These are phyloP conservation scores for Saccharum spontaneum DNA, from an alignment of 176 grass and related monocot genomes.

Conservation along the genomic window DNA sequence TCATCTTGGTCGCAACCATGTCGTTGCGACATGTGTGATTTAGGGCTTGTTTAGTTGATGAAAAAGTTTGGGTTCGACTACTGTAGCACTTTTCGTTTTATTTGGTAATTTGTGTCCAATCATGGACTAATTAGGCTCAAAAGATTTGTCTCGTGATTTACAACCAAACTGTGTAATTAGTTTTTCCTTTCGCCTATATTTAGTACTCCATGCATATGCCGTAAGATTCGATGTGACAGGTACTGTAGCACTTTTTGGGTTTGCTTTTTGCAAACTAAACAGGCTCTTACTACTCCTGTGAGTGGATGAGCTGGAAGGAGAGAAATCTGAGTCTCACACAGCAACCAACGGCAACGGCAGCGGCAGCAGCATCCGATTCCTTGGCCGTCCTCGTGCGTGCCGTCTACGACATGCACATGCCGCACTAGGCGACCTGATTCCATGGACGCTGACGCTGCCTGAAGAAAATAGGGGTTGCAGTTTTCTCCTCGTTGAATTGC, in stretches of 20 bases:
- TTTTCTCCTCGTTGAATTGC: constrained; percentile 6
- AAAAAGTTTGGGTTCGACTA: too few species aligned
- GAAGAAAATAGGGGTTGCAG: not conserved
- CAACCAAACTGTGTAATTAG: too few species aligned
- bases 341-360: not conserved
- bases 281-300: not conserved
- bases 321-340: not conserved
- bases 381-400: not conserved
- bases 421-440: not conserved
- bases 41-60: too few species aligned
- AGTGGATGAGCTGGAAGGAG: not conserved
- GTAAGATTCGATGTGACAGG: too few species aligned
- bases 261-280: too few species aligned
- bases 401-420: constrained; percentile 13
- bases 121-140: too few species aligned
- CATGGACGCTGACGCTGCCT: constrained; percentile 3
- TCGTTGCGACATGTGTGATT: not conserved
- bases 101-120: too few species aligned
- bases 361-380: not conserved
- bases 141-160: too few species aligned
- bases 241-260: too few species aligned
- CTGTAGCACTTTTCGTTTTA: too few species aligned
- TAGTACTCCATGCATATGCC: too few species aligned
- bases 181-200: too few species aligned
- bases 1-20: not conserved